These are phyloP conservation scores for Trametes cubensis DNA, from an alignment of 768 basidiomycete genomes.

Conservation along the genomic window DNA sequence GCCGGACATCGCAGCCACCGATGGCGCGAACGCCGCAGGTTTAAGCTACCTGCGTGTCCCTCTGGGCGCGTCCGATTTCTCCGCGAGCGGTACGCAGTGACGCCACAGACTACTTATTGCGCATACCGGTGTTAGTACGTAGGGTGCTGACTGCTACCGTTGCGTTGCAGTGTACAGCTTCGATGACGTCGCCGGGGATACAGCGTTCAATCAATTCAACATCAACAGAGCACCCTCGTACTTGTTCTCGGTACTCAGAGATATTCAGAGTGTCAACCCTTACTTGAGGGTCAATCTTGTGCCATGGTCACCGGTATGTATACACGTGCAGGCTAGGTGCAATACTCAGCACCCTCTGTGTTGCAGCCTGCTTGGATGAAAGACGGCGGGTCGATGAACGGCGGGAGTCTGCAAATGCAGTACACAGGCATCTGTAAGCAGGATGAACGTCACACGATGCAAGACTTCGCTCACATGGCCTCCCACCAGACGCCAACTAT, in stretches of 20 bases:
- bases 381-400: constrained; percentile 62
- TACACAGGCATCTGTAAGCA: constrained; percentile 52
- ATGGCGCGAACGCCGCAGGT: constrained; percentile 66
- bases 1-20: constrained; percentile 43
- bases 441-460: not conserved
- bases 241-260: constrained; percentile 62
- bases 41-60: constrained; percentile 71
- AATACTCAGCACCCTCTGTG: not conserved
- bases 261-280: constrained; percentile 62
- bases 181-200: constrained; percentile 64
- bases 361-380: constrained; percentile 82
- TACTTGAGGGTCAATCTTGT: constrained; percentile 57
- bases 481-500: constrained; percentile 64
- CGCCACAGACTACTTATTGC: too few species aligned
- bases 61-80: constrained; percentile 77
- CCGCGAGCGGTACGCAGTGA: constrained; percentile 47
- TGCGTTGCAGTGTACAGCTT: constrained; percentile 55
- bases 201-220: constrained; percentile 58
- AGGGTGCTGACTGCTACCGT: not conserved
- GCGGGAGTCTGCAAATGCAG: constrained; percentile 57
- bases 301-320: constrained; percentile 75
- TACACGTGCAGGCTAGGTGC: not conserved
- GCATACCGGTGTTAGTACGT: too few species aligned
- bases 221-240: constrained; percentile 61
- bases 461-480: not conserved